These are phyloP conservation scores for Pseudogymnoascus sp. DNA, from an alignment of 2,329 filamentous ascomycete genomes.

Conservation along the genomic window DNA sequence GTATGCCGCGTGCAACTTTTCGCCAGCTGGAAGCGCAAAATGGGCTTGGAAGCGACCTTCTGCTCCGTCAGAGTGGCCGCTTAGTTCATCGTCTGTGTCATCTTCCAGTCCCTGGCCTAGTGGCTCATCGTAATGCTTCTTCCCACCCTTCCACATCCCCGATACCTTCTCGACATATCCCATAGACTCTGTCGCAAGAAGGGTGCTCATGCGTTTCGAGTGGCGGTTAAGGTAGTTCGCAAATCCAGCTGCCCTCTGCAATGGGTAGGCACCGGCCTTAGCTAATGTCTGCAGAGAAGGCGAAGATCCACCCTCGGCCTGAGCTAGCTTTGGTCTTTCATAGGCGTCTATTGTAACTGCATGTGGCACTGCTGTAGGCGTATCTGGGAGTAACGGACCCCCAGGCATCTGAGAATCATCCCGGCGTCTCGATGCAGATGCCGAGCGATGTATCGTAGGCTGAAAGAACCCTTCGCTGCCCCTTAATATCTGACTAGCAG, in stretches of 20 bases:
- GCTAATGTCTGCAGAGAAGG: conserved; percentile 50
- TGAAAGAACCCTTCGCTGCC: conserved; percentile 83
- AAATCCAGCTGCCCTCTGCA: conserved; percentile 75
- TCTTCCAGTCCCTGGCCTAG: conserved; percentile 45
- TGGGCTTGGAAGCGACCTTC: conserved; percentile 81
- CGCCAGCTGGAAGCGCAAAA: conserved; percentile 77
- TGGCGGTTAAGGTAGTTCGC: conserved; percentile 74
- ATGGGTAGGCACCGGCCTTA: conserved; percentile 61
- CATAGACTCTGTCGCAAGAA: conserved; percentile 86
- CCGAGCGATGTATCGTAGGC: conserved; percentile 55
- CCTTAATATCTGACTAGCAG: conserved; percentile 82
- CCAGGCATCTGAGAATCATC: conserved; percentile 17
- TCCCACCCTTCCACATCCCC: conserved; percentile 90
- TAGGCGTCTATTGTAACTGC: conserved; percentile 19
- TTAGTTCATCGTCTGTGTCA: conserved; percentile 40
- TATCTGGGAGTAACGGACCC: conserved; percentile 17
- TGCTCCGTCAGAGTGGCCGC: conserved; percentile 56
- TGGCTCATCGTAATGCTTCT: conserved; percentile 73
- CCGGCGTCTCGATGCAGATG: conserved; percentile 20
- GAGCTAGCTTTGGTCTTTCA: conserved; percentile 11
- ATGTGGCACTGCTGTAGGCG: conserved; percentile 15
- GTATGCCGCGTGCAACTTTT: conserved; percentile 80
- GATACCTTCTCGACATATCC: conserved; percentile 95
- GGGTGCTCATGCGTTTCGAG: conserved; percentile 70
- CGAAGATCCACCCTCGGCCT: conserved; percentile 33